Evolutionary conservation across 148 eudicot species (phyloP).

Genomic region (Diospyros lotus): DNA sequence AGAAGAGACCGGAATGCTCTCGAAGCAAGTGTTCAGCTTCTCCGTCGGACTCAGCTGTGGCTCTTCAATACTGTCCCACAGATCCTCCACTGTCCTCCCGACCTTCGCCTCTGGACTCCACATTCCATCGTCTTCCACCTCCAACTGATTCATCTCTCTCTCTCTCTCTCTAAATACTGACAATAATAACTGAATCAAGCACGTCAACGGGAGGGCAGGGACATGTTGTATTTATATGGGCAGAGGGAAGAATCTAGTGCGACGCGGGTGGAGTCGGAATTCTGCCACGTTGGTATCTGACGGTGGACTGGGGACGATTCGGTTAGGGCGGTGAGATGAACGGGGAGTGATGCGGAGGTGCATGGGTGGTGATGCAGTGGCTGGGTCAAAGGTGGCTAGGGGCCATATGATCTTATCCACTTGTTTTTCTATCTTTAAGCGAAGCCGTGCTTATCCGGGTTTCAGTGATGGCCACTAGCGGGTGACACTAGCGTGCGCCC

Average conservation of each 20-base stretch:
- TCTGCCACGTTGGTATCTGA: slow-evolving; percentile 14
- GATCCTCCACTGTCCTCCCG: slow-evolving; percentile 77
- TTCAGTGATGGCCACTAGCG: slow-evolving; percentile 21
- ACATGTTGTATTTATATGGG: neutral
- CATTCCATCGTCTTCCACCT: slow-evolving; percentile 24
- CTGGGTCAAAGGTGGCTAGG: neutral
- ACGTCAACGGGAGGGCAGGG: too few relatives aligned
- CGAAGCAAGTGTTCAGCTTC: slow-evolving; percentile 92
- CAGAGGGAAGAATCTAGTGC: neutral
- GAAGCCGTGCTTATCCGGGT: slow-evolving; percentile 19
- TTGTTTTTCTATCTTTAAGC: neutral
- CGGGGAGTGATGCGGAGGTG: slow-evolving; percentile 2
- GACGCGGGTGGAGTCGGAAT: neutral
- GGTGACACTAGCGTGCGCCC: neutral
- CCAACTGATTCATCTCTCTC: slow-evolving; percentile 10
- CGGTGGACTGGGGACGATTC: neutral
- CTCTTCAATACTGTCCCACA: slow-evolving; percentile 65
- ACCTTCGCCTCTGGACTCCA: slow-evolving; percentile 79
- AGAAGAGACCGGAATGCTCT: slow-evolving; percentile 72
- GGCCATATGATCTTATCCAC: slow-evolving; percentile 6
- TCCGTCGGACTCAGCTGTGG: slow-evolving; percentile 76
- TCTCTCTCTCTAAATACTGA: neutral
- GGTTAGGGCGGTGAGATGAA: neutral
- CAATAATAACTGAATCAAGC: neutral
- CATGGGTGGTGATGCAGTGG: slow-evolving; percentile 4